A percentile compares a stretch with the other conserved stretches of the same genome.
phyloP scores from a whole-genome alignment of 257 asterid species.

The Mitragyna speciosa region DNA sequence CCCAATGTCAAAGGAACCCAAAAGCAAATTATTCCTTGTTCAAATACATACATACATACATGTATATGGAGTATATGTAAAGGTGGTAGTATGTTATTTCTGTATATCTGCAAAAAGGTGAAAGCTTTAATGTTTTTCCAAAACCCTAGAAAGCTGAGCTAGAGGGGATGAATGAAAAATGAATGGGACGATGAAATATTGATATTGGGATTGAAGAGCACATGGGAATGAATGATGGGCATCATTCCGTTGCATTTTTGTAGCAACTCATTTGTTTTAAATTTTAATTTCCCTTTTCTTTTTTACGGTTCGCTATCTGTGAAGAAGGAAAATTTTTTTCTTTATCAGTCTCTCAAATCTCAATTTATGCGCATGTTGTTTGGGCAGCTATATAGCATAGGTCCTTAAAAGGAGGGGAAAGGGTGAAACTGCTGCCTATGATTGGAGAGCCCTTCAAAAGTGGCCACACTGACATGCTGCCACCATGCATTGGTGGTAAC shows the following conservation, averaged over 20 bases:
- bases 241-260: conserved; percentile 32
- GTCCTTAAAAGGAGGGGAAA: conserved; percentile 32
- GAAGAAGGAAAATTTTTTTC: no score
- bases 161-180: conserved; percentile 20
- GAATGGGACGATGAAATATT: conserved; percentile 14
- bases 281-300: conserved; percentile 1
- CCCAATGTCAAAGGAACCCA: conserved; percentile 48
- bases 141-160: conserved; percentile 43
- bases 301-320: background rate
- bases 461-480: conserved; percentile 35
- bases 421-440: conserved; percentile 27
- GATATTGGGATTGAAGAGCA: conserved; percentile 65
- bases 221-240: conserved; percentile 65
- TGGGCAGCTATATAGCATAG: background rate
- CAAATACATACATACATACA: conserved; percentile 25
- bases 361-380: background rate
- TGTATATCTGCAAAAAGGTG: conserved; percentile 32
- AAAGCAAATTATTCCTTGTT: conserved; percentile 56
- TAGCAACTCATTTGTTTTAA: conserved; percentile 17
- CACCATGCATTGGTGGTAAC: conserved; percentile 20
- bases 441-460: conserved; percentile 32
- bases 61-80: conserved; percentile 5
- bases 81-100: background rate
- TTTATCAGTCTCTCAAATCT: background rate
- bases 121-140: conserved; percentile 37